Evolutionary conservation across 164 flowering plant species (phyloP).

Genomic region (Echeveria elegans): DNA sequence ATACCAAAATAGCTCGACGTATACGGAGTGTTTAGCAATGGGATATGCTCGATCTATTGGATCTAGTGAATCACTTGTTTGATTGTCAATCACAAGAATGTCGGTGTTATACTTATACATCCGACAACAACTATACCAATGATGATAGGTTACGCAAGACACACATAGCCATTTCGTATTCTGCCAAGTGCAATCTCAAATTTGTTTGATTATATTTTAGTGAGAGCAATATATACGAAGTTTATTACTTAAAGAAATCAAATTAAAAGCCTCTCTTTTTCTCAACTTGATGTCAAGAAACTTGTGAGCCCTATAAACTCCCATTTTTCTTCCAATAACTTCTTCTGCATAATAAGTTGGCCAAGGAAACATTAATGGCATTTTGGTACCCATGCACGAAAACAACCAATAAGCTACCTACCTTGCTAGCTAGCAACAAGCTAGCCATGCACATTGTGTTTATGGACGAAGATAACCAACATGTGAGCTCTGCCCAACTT

Average conservation of each 20-base stretch:
- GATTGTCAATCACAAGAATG: neutral
- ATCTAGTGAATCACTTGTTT: neutral
- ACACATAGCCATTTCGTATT: neutral
- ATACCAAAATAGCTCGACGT: too few species aligned
- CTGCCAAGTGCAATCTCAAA: neutral
- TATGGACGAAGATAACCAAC: neutral
- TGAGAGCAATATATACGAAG: neutral
- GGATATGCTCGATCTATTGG: neutral
- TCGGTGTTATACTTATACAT: neutral
- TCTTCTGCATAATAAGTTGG: neutral
- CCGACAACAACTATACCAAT: neutral
- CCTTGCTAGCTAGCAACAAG: neutral
- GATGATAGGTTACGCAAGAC: constrained; percentile 1
- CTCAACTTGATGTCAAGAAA: neutral
- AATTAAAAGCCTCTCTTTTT: neutral
- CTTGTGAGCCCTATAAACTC: constrained; percentile 1
- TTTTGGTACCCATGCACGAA: neutral
- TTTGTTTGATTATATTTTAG: neutral
- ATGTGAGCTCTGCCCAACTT: constrained; percentile 2
- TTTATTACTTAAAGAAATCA: neutral
- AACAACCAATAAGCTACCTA: neutral
- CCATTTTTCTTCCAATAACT: constrained; percentile 3
- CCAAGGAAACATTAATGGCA: neutral
- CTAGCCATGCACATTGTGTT: neutral
- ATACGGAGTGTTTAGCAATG: too few species aligned